These are phyloP conservation scores for Sindora glabra DNA, from an alignment of 306 rosid species.

Conservation along the genomic window DNA sequence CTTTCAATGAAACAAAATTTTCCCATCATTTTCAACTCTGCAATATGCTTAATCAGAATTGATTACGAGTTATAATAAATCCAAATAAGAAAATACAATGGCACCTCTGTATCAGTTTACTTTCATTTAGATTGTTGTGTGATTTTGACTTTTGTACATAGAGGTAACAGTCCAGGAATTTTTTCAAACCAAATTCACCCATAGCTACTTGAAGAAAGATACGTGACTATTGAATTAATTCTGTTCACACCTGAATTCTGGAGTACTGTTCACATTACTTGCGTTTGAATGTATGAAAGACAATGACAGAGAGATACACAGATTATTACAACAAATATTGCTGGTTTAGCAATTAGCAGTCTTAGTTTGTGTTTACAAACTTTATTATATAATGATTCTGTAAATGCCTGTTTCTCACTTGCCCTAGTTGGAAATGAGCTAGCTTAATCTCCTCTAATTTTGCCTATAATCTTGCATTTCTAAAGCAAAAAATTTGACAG, in stretches of 20 bases:
- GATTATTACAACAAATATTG: not conserved
- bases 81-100: no score
- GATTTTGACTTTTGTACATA: no score
- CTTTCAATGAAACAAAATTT: no score
- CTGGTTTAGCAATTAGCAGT: not conserved
- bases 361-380: no score
- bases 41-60: no score
- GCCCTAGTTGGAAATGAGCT: no score
- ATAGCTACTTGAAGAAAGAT: not conserved
- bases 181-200: not conserved
- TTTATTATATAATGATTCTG: no score
- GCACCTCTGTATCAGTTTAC: no score
- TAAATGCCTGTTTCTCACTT: not conserved
- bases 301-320: not conserved
- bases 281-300: not conserved
- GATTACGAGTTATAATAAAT: no score
- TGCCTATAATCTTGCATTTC: not conserved
- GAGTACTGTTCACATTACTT: not conserved
- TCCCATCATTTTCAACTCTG: no score
- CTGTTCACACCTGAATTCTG: not conserved
- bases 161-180: no score
- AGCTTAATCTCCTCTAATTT: not conserved
- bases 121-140: no score
- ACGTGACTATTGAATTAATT: not conserved
- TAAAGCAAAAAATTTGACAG: not conserved